Percentiles rank a stretch among this genome's conserved stretches.
These are phyloP conservation scores for Diaporthe helianthi DNA, from an alignment of 2,329 filamentous ascomycete species.

Conservation along the genomic window DNA sequence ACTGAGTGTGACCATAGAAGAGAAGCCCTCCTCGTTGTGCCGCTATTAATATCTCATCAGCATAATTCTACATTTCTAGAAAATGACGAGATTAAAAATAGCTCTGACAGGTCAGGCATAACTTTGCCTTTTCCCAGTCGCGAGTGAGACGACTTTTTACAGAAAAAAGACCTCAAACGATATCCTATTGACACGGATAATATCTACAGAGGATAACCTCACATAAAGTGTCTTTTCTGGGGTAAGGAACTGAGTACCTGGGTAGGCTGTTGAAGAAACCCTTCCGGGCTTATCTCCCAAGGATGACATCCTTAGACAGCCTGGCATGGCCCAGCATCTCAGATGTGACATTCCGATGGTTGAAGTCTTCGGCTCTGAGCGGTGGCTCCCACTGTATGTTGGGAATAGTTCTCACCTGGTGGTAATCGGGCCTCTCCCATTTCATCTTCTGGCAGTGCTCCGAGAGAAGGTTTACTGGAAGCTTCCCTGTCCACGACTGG, in stretches of 20 bases:
- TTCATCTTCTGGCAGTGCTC: conserved; percentile 96
- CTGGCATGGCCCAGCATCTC: no score
- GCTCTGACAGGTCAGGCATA: no score
- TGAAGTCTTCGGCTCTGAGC: not conserved
- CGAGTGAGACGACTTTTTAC: not conserved
- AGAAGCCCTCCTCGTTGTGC: conserved; percentile 76
- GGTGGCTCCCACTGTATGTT: not conserved
- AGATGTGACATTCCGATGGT: not conserved
- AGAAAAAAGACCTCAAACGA: not conserved
- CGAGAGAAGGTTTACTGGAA: conserved; percentile 90
- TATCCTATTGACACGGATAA: not conserved
- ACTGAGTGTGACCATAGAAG: conserved; percentile 81
- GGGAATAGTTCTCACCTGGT: conserved; percentile 62
- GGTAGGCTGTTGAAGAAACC: not conserved
- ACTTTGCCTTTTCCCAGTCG: not conserved
- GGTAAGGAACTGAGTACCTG: not conserved
- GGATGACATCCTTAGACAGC: not conserved
- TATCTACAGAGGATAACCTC: not conserved
- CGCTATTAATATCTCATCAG: conserved; percentile 46
- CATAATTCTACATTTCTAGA: not conserved
- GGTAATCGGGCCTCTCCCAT: conserved; percentile 94
- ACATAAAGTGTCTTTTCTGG: not conserved
- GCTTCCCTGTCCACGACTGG: conserved; percentile 95
- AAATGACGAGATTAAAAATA: not conserved
- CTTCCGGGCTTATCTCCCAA: not conserved